These are phyloP conservation scores for Saturnispora hagleri DNA, from an alignment of 805 yeast genomes.

Conservation along the genomic window DNA sequence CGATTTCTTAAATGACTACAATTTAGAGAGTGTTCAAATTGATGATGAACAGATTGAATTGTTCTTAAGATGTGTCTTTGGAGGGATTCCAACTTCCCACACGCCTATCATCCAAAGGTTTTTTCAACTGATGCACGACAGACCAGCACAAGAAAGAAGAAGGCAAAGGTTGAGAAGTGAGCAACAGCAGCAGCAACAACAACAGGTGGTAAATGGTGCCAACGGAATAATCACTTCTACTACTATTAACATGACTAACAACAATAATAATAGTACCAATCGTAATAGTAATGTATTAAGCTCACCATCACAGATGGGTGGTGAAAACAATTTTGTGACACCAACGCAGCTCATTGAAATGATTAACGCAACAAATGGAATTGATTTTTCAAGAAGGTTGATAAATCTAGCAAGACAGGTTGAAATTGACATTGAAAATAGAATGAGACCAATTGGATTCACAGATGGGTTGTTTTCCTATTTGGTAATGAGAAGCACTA, in stretches of 20 bases:
- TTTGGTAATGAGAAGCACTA: slow-evolving; percentile 2
- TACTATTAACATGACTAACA: slow-evolving; percentile 35
- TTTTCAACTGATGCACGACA: slow-evolving; percentile 21
- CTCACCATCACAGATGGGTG: slow-evolving; percentile 16
- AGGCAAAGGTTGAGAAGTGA: slow-evolving; percentile 7
- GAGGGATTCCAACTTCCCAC: slow-evolving; percentile 23
- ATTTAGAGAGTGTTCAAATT: slow-evolving; percentile 20
- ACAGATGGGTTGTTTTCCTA: slow-evolving; percentile 2
- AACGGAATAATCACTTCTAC: background rate
- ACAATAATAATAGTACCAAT: slow-evolving; percentile 23
- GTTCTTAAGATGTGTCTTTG: slow-evolving; percentile 26
- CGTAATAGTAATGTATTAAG: slow-evolving; percentile 24
- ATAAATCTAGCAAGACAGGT: slow-evolving; percentile 4
- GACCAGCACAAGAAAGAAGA: slow-evolving; percentile 11
- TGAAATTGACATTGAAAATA: slow-evolving; percentile 4
- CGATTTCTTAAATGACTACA: slow-evolving; percentile 23
- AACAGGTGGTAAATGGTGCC: background rate
- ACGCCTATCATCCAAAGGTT: slow-evolving; percentile 26
- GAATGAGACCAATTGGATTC: slow-evolving; percentile 5
- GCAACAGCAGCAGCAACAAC: slow-evolving; percentile 10
- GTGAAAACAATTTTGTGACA: slow-evolving; percentile 4
- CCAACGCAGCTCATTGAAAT: slow-evolving; percentile 2
- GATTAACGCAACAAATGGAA: slow-evolving; percentile 4
- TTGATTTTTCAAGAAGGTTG: slow-evolving; percentile 1
- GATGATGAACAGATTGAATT: slow-evolving; percentile 19